Evolutionary conservation across 352 stramenopile species (phyloP).

Genomic region (Phytophthora aleatoria): DNA sequence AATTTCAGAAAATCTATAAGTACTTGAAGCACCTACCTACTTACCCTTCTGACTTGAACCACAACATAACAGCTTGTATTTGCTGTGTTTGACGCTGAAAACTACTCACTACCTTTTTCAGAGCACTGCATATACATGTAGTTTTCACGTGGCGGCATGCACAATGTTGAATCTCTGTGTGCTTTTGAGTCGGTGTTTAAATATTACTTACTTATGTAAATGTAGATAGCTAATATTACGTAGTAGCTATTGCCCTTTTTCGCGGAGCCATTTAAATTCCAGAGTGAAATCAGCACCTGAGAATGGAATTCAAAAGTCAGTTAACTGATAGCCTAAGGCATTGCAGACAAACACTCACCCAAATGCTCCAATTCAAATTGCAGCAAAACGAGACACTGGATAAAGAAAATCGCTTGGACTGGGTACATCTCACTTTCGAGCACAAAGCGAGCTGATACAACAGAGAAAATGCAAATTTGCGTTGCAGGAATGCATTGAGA

Average conservation of each 20-base stretch:
- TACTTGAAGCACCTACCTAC: too few relatives aligned
- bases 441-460: background rate
- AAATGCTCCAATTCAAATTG: background rate
- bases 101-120: too few relatives aligned
- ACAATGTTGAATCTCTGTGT: too few relatives aligned
- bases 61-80: too few relatives aligned
- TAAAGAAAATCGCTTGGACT: background rate
- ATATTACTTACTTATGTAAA: too few relatives aligned
- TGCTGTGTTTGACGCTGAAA: too few relatives aligned
- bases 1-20: background rate
- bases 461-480: conserved; percentile 1
- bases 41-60: too few relatives aligned
- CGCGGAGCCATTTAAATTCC: background rate
- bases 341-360: background rate
- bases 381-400: background rate
- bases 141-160: too few relatives aligned
- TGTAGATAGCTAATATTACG: too few relatives aligned
- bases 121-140: too few relatives aligned
- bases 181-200: too few relatives aligned
- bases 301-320: background rate
- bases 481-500: background rate
- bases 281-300: background rate
- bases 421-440: background rate
- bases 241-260: too few relatives aligned
- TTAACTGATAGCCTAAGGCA: background rate